A percentile compares a stretch with the other conserved stretches of the same genome.
Evolutionary conservation across 1,139 yeast species (phyloP).

Genomic region (Protomyces inouyei): DNA sequence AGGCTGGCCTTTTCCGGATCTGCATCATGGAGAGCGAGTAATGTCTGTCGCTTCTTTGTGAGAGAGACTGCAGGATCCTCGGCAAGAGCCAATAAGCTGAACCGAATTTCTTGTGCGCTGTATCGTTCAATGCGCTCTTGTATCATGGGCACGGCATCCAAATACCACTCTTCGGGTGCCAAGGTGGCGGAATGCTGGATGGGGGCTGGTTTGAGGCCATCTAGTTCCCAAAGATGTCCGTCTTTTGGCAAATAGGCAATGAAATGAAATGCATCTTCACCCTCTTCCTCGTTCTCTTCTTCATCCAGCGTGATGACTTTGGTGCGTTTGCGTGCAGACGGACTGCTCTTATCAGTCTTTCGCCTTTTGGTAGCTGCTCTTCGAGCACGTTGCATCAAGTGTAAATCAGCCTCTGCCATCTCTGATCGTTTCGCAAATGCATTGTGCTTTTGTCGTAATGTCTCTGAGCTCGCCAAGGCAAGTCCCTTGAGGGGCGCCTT

Average conservation of each 20-base stretch:
- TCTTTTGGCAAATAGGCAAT: slow-evolving; percentile 51
- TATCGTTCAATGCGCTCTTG: slow-evolving; percentile 48
- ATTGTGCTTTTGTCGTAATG: slow-evolving; percentile 57
- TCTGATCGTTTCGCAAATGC: slow-evolving; percentile 49
- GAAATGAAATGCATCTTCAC: slow-evolving; percentile 53
- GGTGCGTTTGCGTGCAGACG: slow-evolving; percentile 32
- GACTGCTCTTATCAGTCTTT: slow-evolving; percentile 42
- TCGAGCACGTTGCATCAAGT: neutral
- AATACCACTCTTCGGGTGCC: slow-evolving; percentile 45
- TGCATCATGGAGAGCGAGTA: neutral
- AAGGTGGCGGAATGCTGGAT: slow-evolving; percentile 49
- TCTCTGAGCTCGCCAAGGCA: slow-evolving; percentile 57
- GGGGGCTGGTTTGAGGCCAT: slow-evolving; percentile 58
- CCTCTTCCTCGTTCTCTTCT: slow-evolving; percentile 40
- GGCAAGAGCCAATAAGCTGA: slow-evolving; percentile 55
- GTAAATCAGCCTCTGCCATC: slow-evolving; percentile 7
- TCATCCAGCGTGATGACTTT: neutral
- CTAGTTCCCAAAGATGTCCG: slow-evolving; percentile 57
- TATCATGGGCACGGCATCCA: slow-evolving; percentile 45
- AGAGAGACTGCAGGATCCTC: slow-evolving; percentile 46
- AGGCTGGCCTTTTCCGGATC: neutral
- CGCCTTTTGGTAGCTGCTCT: neutral
- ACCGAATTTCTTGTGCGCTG: slow-evolving; percentile 51
- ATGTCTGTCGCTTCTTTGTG: neutral
- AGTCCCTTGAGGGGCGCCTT: slow-evolving; percentile 48